These are phyloP conservation scores for Microbotryum intermedium DNA, from an alignment of 1,284 basidiomycete species.

Conservation along the genomic window DNA sequence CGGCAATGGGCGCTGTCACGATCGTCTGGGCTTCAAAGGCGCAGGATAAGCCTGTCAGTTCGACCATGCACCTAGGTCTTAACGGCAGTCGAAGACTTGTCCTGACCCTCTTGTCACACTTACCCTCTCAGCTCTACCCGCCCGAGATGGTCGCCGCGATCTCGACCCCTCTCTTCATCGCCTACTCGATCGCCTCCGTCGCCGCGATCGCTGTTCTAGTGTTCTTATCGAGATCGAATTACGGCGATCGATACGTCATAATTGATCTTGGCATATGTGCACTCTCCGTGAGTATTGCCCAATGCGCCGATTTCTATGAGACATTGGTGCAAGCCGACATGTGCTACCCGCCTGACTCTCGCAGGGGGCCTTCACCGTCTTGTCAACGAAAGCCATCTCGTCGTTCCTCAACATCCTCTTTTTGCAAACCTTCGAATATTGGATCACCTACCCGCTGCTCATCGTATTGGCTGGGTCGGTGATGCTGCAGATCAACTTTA, in stretches of 20 bases:
- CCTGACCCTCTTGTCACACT: background rate
- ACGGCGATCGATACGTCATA: conserved; percentile 62
- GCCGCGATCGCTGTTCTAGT: conserved; percentile 36
- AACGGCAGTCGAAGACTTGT: background rate
- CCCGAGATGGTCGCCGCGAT: conserved; percentile 62
- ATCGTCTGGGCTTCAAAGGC: conserved; percentile 77
- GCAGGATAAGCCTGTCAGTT: conserved; percentile 54
- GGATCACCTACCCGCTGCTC: conserved; percentile 35
- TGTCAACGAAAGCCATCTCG: conserved; percentile 87
- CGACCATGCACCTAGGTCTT: background rate
- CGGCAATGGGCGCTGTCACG: conserved; percentile 74
- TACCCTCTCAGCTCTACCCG: conserved; percentile 46
- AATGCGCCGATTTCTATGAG: conserved; percentile 41
- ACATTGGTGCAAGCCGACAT: background rate
- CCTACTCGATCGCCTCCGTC: conserved; percentile 60
- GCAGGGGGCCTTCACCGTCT: conserved; percentile 84
- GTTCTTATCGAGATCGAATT: conserved; percentile 49
- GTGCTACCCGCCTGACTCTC: background rate
- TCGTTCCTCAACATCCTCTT: conserved; percentile 70
- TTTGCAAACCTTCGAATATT: conserved; percentile 55
- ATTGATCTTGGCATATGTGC: conserved; percentile 84
- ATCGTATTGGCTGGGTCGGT: conserved; percentile 70
- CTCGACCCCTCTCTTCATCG: conserved; percentile 58
- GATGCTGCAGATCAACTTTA: conserved; percentile 78
- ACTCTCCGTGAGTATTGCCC: conserved; percentile 49